A percentile compares a stretch with the other conserved stretches of the same genome.
These are phyloP conservation scores for Erythrobasidium yunnanense DNA, from an alignment of 768 basidiomycete species.

Conservation along the genomic window DNA sequence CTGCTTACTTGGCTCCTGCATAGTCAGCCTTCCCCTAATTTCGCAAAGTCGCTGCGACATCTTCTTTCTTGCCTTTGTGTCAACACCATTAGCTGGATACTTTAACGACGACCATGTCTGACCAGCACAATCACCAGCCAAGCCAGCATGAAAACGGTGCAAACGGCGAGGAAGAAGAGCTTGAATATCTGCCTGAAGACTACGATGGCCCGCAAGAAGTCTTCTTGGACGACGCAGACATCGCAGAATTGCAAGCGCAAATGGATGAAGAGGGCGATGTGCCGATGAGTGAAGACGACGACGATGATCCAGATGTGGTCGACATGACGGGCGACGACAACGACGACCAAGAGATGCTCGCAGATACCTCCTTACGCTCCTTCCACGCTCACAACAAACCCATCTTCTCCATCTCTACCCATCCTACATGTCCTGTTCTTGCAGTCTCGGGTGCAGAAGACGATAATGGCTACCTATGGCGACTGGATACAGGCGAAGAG, in stretches of 20 bases:
- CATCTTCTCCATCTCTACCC: slow-evolving; percentile 71
- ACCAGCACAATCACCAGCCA: too few species aligned
- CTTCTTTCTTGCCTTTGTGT: neutral
- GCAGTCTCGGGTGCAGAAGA: slow-evolving; percentile 92
- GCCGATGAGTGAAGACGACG: slow-evolving; percentile 36
- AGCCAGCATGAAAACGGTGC: neutral
- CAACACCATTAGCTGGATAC: neutral
- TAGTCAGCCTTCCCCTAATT: neutral
- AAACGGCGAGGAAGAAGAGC: slow-evolving; percentile 1
- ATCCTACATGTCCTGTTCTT: slow-evolving; percentile 65
- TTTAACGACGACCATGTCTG: too few species aligned
- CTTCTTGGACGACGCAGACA: slow-evolving; percentile 22
- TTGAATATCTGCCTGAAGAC: too few species aligned
- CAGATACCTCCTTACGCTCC: slow-evolving; percentile 41
- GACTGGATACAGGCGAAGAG: slow-evolving; percentile 66
- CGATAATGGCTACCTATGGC: slow-evolving; percentile 87
- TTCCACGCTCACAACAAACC: slow-evolving; percentile 54
- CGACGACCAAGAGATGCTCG: slow-evolving; percentile 47
- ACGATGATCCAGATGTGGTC: slow-evolving; percentile 40
- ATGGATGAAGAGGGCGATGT: slow-evolving; percentile 35
- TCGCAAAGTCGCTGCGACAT: too few species aligned
- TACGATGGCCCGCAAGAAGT: slow-evolving; percentile 23
- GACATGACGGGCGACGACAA: slow-evolving; percentile 52
- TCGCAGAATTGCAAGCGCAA: slow-evolving; percentile 20
- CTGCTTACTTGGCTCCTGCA: neutral